phyloP scores from a whole-genome alignment of 2,329 filamentous ascomycete genomes.

The Colletotrichum costaricense region DNA sequence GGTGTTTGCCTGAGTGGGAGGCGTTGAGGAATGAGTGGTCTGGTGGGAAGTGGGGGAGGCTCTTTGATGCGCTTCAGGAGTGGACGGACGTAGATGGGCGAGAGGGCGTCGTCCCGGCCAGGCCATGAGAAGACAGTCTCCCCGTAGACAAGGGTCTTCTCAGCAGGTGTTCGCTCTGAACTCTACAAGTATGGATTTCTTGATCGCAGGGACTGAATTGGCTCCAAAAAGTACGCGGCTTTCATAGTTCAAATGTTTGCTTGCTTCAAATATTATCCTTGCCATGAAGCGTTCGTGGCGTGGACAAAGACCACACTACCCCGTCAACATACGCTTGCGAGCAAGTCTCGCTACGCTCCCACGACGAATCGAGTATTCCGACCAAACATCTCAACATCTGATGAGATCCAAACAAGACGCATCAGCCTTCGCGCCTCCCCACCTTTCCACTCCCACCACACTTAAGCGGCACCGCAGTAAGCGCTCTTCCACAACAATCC shows the following conservation, averaged over 20 bases:
- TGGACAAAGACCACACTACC: too few relatives aligned
- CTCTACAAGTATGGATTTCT: background rate
- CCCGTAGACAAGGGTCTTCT: background rate
- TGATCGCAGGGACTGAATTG: background rate
- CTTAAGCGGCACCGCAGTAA: background rate
- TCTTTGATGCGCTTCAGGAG: slow-evolving; percentile 58
- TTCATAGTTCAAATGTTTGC: background rate
- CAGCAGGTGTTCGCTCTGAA: background rate
- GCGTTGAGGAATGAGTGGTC: slow-evolving; percentile 58
- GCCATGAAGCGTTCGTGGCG: background rate
- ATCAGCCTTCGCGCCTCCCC: fast-evolving
- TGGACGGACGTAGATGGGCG: slow-evolving; percentile 46
- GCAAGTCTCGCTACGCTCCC: background rate
- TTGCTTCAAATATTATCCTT: background rate
- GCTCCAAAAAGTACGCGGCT: background rate
- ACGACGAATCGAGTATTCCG: too few relatives aligned
- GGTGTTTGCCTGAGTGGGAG: slow-evolving; percentile 57
- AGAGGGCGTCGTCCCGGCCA: background rate
- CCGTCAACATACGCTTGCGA: background rate
- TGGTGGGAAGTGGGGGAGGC: slow-evolving; percentile 58
- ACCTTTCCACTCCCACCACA: background rate
- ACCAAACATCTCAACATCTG: background rate
- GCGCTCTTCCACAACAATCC: slow-evolving; percentile 19
- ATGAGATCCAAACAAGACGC: background rate
- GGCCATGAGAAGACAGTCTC: background rate